Conservation (phyloP, 768 basidiomycete genomes). For the Podaxis pistillaris region DNA sequence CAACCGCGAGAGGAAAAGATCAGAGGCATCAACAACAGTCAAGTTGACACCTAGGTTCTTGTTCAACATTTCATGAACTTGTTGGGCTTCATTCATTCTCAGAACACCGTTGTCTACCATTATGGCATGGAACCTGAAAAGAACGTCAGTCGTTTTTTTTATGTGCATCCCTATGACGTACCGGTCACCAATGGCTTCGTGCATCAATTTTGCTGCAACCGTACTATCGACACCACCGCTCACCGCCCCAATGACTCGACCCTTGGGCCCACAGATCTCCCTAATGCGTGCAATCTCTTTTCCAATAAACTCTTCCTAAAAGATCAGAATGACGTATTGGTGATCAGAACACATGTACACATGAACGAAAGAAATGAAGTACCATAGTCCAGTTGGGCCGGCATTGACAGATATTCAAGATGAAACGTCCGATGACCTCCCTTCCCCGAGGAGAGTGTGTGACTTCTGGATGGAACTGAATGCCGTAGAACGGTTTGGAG, state of each 20-base stretch:
- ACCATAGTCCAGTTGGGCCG: conserved; percentile 93
- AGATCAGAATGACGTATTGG: conserved; percentile 3
- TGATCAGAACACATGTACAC: conserved; percentile 11
- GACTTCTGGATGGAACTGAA: conserved; percentile 99
- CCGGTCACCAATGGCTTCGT: conserved; percentile 98
- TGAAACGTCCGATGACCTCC: conserved; percentile 84
- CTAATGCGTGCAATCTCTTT: conserved; percentile 94
- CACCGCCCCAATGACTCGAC: conserved; percentile 97
- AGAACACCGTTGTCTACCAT: conserved; percentile 99
- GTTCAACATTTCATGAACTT: conserved; percentile 93
- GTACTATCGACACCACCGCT: conserved; percentile 98
- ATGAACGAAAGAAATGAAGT: conserved; percentile 15
- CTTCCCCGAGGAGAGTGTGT: conserved; percentile 90
- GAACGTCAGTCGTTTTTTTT: neutral
- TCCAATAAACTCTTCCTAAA: conserved; percentile 93
- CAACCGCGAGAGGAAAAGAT: conserved; percentile 86
- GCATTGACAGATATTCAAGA: conserved; percentile 83
- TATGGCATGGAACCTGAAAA: conserved; percentile 90
- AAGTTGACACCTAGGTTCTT: conserved; percentile 94
- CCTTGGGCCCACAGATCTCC: conserved; percentile 90
- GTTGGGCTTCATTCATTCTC: conserved; percentile 84
- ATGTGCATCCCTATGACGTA: conserved; percentile 28
- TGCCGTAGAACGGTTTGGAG: conserved; percentile 86
- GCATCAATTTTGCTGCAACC: conserved; percentile 98
- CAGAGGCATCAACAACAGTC: conserved; percentile 93